These are phyloP conservation scores for Alternaria longipes DNA, from an alignment of 2,329 filamentous ascomycete genomes.

Conservation along the genomic window DNA sequence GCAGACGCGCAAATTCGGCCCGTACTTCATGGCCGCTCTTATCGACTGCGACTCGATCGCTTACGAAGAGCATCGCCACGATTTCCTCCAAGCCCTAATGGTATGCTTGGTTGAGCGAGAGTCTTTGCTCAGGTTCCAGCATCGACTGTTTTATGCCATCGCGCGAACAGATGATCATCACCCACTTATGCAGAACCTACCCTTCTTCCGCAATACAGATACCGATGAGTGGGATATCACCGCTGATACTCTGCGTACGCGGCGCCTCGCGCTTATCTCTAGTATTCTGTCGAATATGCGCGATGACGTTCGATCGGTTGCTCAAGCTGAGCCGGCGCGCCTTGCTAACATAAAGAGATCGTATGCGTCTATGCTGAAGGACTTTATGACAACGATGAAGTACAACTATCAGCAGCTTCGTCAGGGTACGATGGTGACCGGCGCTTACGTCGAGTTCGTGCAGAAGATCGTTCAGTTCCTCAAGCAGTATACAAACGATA, in stretches of 20 bases:
- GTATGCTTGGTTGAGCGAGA: conserved; percentile 66
- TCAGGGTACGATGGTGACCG: conserved; percentile 53
- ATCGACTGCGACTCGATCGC: conserved; percentile 52
- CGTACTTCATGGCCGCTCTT: conserved; percentile 56
- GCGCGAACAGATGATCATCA: conserved; percentile 59
- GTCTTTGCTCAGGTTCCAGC: conserved; percentile 69
- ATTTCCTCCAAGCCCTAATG: conserved; percentile 64
- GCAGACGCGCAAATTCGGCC: conserved; percentile 56
- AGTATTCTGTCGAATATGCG: conserved; percentile 68
- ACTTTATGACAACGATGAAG: conserved; percentile 70
- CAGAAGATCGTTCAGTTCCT: conserved; percentile 67
- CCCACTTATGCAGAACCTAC: conserved; percentile 65
- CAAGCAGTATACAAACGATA: conserved; percentile 68
- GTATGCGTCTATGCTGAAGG: conserved; percentile 62
- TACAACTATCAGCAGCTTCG: conserved; percentile 65
- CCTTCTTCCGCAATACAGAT: conserved; percentile 58
- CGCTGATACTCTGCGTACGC: conserved; percentile 61
- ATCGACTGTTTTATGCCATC: conserved; percentile 64
- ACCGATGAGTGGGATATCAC: conserved; percentile 58
- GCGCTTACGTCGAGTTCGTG: conserved; percentile 69
- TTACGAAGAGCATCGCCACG: conserved; percentile 56
- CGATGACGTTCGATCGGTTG: conserved; percentile 54
- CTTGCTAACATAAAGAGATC: conserved; percentile 53
- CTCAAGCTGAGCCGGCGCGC: conserved; percentile 39
- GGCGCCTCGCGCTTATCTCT: conserved; percentile 65